Percentiles rank a stretch among this genome's conserved stretches.
Evolutionary conservation across 345 rosid species (phyloP).

Genomic region (Cochlearia excelsa): DNA sequence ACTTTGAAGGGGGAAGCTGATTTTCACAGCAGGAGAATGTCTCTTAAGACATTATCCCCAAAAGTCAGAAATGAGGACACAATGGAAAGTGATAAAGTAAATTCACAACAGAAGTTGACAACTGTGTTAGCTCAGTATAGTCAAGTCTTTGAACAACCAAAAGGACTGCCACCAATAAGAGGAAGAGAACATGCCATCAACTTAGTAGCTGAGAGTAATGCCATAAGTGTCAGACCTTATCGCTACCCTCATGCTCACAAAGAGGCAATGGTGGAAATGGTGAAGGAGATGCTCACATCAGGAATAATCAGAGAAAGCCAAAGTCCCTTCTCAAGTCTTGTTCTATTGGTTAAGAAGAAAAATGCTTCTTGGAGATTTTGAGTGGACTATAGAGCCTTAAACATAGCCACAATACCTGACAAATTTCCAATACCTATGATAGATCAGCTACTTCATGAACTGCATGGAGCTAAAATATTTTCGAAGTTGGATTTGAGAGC

Average conservation of each 20-base stretch:
- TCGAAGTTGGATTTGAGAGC: neutral
- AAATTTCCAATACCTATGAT: neutral
- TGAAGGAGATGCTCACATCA: neutral
- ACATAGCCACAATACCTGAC: neutral
- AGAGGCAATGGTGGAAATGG: neutral
- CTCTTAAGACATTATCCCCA: too few species aligned
- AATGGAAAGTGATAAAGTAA: too few species aligned
- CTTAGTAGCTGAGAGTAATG: too few species aligned
- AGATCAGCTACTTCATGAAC: neutral
- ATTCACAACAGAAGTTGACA: too few species aligned
- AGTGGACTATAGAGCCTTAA: neutral
- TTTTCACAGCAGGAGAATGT: too few species aligned
- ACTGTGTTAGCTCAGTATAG: too few species aligned
- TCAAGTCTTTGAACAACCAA: neutral
- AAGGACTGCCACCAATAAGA: neutral
- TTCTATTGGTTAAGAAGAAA: neutral
- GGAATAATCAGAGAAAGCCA: neutral
- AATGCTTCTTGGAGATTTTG: neutral
- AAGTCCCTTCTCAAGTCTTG: neutral
- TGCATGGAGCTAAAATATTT: neutral
- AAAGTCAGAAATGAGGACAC: too few species aligned
- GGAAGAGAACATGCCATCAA: neutral
- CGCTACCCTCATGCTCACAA: neutral
- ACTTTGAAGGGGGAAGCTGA: neutral
- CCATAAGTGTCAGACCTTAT: neutral